Base-by-base conservation (phyloP, 768 basidiomycete genomes). In the Mycena crocata region DNA sequence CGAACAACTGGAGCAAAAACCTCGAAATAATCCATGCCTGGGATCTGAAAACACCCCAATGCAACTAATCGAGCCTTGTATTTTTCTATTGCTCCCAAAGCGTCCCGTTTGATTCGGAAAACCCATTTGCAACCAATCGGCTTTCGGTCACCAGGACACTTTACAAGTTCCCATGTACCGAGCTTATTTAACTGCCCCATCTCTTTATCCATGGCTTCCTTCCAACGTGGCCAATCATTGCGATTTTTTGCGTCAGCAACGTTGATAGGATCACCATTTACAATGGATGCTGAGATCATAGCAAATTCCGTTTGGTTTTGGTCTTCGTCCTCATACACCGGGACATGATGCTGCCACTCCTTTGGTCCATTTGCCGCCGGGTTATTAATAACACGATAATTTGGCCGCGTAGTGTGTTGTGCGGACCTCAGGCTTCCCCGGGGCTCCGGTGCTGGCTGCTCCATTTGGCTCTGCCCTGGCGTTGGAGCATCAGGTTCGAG, bases 201-300 rank as follows among this genome's bases (percentile, higher is more conserved):
- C n/a, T 35, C 45, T 21, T 86, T 75, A 68, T 88, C 82, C 12
- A 85, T 71, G 52, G 72, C 76, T 57, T 57, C 31, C 42, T 57
- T 30, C 56, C 56, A 57, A 31, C 31, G 28, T 2, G 57, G 44
- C 57, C 57, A 58, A 14, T 57, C 55, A 5, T 12, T 14, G 12
- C 55, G 55, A 21, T 15, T 21, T 57, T 57, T 57, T 30, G 55
- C 55, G 5, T 57, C 40, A 19, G 55, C 26, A 30, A 44, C 55
- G 21, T 40, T 30, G 23, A 44, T 2, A 2, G 40, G 55, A 57
- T 57, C 55, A 42, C 39, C 40, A 57, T 31, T 57, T 2, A 31
- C 24, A 57, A 23, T 81, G 65, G 5, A 87, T 54, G 3, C 83
- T 72, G 68, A 79, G 79, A 42, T 77, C 69, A 17, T 77, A 39